phyloP scores from a whole-genome alignment of 225 moss, liverwort and hornwort genomes.

The Physcomitrellopsis africana region DNA sequence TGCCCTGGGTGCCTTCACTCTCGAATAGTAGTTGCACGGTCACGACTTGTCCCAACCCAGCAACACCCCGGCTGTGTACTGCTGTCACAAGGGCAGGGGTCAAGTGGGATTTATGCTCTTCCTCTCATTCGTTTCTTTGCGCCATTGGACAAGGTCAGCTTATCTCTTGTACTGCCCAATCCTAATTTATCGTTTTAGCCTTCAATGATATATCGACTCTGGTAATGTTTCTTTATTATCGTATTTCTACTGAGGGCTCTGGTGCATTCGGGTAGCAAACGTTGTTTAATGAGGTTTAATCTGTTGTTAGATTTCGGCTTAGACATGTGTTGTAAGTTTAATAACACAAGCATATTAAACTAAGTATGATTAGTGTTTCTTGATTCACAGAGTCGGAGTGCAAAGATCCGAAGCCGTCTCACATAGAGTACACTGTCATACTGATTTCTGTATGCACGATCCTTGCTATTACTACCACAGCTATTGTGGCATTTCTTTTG shows the following conservation, averaged over 20 bases:
- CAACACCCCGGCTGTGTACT: constrained; percentile 65
- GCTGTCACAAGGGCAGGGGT: constrained; percentile 67
- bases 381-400: constrained; percentile 41
- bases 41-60: constrained; percentile 53
- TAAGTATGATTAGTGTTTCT: neutral
- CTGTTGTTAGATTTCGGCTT: too few species aligned
- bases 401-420: constrained; percentile 56
- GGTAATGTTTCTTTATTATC: too few species aligned
- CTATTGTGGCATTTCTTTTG: constrained; percentile 87
- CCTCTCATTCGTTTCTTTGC: constrained; percentile 69
- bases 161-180: neutral
- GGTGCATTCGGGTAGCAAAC: too few species aligned
- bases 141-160: constrained; percentile 72
- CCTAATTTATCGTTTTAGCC: neutral
- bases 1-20: constrained; percentile 54
- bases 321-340: too few species aligned
- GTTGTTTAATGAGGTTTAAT: too few species aligned
- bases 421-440: constrained; percentile 87
- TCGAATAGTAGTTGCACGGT: constrained; percentile 51
- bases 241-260: too few species aligned
- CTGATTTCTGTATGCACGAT: constrained; percentile 82
- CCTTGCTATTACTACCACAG: constrained; percentile 75
- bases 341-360: neutral
- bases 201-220: too few species aligned
- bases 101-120: constrained; percentile 67